Base-by-base conservation (phyloP, 78 protist genomes). In the Cavenderia fasciculata region DNA sequence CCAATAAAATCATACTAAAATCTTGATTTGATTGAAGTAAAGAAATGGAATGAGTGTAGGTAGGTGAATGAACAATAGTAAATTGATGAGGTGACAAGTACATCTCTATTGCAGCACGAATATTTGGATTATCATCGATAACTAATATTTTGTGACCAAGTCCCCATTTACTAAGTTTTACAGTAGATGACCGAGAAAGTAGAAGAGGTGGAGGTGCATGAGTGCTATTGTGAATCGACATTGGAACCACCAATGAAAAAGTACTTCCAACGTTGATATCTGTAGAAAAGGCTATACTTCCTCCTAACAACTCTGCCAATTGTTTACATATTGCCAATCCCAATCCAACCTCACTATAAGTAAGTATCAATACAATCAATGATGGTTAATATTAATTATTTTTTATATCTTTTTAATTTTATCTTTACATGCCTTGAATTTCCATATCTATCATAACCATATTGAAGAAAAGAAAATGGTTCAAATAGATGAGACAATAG, bases 321-420 rank as follows among this genome's bases (percentile, higher is more conserved):
- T 63, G 72, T n/a, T 77, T 63, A 49, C 87, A 49, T 36, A 77
- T 77, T 10, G 75, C 29, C 29, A 77, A 49, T 36, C 74, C 87
- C 4, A 77, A 29, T 10, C 87, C 87, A 29, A 77, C 33, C 21
- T 77, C 87, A 36, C 61, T 70, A n/a, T 72, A 33, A n/a, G n/a
- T n/a, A n/a, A 6, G 82, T 16, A 51, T 51, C 18, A 14, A 56
- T 68, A 25, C 27, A 47, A 21, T 43, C 10, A 44, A 11, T 44
- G 10, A 44, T 44, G 49, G 10, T 44, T 44, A 44, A 44, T 44
- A 44, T 44, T 44, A 44, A 44, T 44, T 44, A 44, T 44, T 11
- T 44, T 11, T 6, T 44, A 11, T 44, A 10, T 11, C 10, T 44
- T 6, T 11, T 44, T 11, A 44, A n/a, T n/a, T n/a, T n/a, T n/a